Evolutionary conservation across 106 monocot species (phyloP), one percentile per base, ranked within the genome.

Genomic region (Phalaenopsis aphrodite): DNA sequence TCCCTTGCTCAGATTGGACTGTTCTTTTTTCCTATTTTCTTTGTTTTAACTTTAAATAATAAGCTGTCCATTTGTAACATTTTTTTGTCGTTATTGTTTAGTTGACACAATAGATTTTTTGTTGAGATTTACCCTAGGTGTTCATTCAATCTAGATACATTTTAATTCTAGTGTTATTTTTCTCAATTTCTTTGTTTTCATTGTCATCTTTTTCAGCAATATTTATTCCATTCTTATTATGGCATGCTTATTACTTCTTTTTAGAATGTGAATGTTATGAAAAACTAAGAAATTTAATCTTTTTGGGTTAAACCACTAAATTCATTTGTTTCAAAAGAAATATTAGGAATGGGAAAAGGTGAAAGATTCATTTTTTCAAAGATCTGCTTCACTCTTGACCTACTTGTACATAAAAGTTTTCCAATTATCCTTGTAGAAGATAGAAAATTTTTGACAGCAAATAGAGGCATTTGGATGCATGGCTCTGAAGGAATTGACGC

Each of bases 161-260:
- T 61, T 19, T 61, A 61, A 61, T 9, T 61, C 57, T n/a, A 61
- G 61, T 18, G 61, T 61, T 17, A 61, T 61, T 19, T 17, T 61
- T 61, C 64, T 64, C 64, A 23, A 24, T 23, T 24, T 23, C 21
- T 65, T 21, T 23, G n/a, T 65, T 64, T 65, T 10, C 24, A 24
- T 21, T 9, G 5, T 7, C 23, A 23, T 24, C 23, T 65, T 21
- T 65, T 65, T 65, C 6, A 23, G 24, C 64, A 65, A 24, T 69
- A 39, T 69, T 69, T 69, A 36, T 69, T 69, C 10, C 38, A 39
- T 39, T 39, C 39, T 69, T 69, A 69, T 69, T 69, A 68, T 68
- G 14, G 38, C 39, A 4, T 69, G 3, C 39, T 39, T 69, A 15
- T 39, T 69, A 11, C 39, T 39, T 69, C 38, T 14, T 38, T 69